Evolutionary conservation across 148 eudicot genomes (phyloP).

Genomic region (Rhododendron kiyosumense): DNA sequence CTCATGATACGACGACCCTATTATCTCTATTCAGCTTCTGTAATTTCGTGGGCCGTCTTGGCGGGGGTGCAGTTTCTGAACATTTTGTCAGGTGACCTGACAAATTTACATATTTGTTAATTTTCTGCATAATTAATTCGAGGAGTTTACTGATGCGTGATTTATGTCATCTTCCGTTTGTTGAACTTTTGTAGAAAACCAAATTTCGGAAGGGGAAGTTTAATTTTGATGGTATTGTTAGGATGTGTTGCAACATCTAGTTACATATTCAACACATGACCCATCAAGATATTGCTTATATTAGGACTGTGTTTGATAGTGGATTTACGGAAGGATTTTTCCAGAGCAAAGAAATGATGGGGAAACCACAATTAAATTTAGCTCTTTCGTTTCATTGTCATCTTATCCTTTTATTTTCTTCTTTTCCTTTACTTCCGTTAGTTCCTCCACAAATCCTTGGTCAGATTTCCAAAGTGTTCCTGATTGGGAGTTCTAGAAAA

Average conservation of each 20-base stretch:
- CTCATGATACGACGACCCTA: constrained; percentile 57
- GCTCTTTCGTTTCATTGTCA: background rate
- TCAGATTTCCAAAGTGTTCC: background rate
- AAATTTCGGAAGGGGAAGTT: background rate
- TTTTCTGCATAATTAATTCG: background rate
- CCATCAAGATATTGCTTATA: background rate
- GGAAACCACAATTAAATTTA: background rate
- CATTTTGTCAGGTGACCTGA: constrained; percentile 63
- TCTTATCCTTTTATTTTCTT: background rate
- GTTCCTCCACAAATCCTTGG: background rate
- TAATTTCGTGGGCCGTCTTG: constrained; percentile 77
- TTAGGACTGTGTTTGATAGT: background rate
- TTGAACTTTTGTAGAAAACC: background rate
- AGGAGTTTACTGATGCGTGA: background rate
- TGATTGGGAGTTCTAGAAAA: background rate
- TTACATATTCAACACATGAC: background rate
- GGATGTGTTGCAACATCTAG: background rate
- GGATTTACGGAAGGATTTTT: background rate
- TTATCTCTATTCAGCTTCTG: constrained; percentile 74
- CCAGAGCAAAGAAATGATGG: background rate
- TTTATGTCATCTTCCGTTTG: background rate
- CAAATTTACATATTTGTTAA: background rate
- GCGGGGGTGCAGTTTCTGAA: constrained; percentile 81
- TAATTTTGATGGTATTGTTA: background rate
- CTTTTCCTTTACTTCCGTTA: background rate